Conservation (phyloP, 345 rosid genomes). For the Hevea brasiliensis region DNA sequence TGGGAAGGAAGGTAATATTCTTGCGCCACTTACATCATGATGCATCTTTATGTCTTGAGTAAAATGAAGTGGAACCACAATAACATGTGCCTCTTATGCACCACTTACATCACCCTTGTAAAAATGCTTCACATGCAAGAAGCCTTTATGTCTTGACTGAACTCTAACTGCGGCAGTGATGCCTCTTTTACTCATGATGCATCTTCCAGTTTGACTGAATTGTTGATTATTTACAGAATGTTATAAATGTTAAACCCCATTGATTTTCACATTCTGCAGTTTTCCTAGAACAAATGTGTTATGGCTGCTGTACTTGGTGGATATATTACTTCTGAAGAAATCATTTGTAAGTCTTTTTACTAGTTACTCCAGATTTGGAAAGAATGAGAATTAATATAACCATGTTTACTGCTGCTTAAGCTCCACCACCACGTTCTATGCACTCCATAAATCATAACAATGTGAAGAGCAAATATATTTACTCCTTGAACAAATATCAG, state of each 20-base stretch:
- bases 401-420: neutral
- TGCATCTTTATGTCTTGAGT: no score
- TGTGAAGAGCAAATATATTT: neutral
- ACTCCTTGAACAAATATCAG: neutral
- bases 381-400: neutral
- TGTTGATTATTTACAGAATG: neutral
- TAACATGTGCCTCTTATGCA: no score
- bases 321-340: constrained; percentile 75
- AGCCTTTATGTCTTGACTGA: neutral
- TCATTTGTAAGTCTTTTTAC: constrained; percentile 65
- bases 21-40: no score
- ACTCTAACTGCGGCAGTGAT: neutral
- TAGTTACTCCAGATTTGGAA: neutral
- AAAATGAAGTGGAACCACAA: no score
- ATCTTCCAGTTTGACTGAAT: neutral
- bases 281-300: constrained; percentile 85
- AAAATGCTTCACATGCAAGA: no score
- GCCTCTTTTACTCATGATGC: neutral
- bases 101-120: no score
- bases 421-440: neutral
- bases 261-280: constrained; percentile 43
- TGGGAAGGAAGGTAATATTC: constrained; percentile 89
- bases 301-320: constrained; percentile 86
- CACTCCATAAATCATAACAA: neutral
- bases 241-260: neutral